phyloP scores from a whole-genome alignment of 2,329 filamentous ascomycete species.

The Cytospora piceae region DNA sequence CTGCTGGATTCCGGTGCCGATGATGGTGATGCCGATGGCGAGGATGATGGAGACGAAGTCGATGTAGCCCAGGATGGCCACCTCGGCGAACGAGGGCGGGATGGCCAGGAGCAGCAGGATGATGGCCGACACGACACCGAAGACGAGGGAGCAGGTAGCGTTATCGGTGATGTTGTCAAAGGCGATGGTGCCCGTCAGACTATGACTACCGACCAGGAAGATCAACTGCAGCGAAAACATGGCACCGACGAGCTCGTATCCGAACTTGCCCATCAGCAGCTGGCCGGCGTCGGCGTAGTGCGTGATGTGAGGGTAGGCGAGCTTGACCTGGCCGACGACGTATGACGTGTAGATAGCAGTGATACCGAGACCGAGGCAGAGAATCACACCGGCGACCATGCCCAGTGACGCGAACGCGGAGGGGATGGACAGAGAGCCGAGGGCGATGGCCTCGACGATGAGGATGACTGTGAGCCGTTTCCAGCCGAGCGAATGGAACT shows the following conservation, averaged over 20 bases:
- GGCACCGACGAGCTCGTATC: constrained; percentile 64
- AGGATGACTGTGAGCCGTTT: constrained; percentile 59
- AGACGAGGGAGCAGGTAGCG: constrained; percentile 50
- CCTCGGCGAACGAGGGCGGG: constrained; percentile 53
- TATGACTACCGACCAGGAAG: constrained; percentile 73
- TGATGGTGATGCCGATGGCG: constrained; percentile 69
- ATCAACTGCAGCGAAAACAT: constrained; percentile 67
- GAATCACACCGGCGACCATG: constrained; percentile 50
- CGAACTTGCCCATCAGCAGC: constrained; percentile 62
- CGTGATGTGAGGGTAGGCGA: constrained; percentile 59
- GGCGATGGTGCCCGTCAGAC: constrained; percentile 71
- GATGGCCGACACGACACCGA: constrained; percentile 50
- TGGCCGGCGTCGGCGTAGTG: constrained; percentile 71
- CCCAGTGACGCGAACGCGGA: constrained; percentile 56
- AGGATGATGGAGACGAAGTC: constrained; percentile 65
- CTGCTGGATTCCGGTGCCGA: constrained; percentile 59
- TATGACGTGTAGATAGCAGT: constrained; percentile 47
- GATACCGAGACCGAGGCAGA: constrained; percentile 41
- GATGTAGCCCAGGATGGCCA: constrained; percentile 54
- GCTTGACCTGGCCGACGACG: constrained; percentile 50
- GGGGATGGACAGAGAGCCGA: constrained; percentile 56
- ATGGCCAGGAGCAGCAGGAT: constrained; percentile 51
- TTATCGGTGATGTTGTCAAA: constrained; percentile 67
- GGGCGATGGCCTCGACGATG: constrained; percentile 61
- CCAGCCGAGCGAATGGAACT: constrained; percentile 60